These are phyloP conservation scores for Periconia sp. DNA, from an alignment of 2,329 filamentous ascomycete genomes.

Conservation along the genomic window DNA sequence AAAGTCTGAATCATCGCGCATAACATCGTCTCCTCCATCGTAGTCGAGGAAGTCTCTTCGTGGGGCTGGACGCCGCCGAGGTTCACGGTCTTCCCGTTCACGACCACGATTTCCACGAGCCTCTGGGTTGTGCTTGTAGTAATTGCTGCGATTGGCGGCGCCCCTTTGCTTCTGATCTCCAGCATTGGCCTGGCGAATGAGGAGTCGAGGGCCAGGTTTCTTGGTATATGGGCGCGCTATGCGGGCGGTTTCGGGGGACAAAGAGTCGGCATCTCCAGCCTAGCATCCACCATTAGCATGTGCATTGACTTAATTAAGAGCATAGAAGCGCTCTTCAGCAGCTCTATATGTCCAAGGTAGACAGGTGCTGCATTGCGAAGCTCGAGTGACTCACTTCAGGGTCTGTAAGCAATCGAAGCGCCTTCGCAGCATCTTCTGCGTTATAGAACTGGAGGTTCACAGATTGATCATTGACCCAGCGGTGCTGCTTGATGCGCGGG, in stretches of 20 bases:
- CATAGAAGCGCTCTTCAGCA: too few species aligned
- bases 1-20: slow-evolving; percentile 73
- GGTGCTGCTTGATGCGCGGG: slow-evolving; percentile 65
- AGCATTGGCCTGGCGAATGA: slow-evolving; percentile 74
- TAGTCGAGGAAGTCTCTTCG: slow-evolving; percentile 36
- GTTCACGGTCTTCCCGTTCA: slow-evolving; percentile 47
- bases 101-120: slow-evolving; percentile 68
- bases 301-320: too few species aligned
- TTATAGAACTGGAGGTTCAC: slow-evolving; percentile 82
- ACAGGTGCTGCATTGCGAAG: too few species aligned
- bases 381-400: too few species aligned
- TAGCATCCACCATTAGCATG: too few species aligned
- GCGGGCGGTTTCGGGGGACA: slow-evolving; percentile 65
- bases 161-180: slow-evolving; percentile 81
- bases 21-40: slow-evolving; percentile 70
- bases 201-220: slow-evolving; percentile 72
- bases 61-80: slow-evolving; percentile 58
- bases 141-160: slow-evolving; percentile 81
- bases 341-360: too few species aligned
- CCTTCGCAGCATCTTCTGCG: slow-evolving; percentile 59
- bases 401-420: slow-evolving; percentile 60
- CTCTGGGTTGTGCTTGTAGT: slow-evolving; percentile 93
- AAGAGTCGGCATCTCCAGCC: slow-evolving; percentile 44
- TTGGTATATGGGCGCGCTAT: slow-evolving; percentile 70
- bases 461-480: slow-evolving; percentile 95